phyloP scores from a whole-genome alignment of 805 yeast species.

The Cyberlindnera amylophila region DNA sequence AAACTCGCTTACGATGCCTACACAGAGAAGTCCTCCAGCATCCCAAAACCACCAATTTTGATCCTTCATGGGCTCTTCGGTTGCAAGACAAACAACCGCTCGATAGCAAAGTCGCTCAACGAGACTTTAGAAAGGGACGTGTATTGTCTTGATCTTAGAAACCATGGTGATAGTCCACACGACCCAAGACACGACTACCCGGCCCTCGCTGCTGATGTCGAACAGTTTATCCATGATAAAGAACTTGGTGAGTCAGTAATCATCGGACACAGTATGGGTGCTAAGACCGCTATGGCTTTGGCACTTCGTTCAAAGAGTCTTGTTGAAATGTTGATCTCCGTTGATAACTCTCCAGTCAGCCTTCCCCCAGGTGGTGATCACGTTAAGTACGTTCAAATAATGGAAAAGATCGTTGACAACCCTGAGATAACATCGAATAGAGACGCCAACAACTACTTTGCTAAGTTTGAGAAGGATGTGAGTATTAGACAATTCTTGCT shows the following conservation, averaged over 20 bases:
- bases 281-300: constrained; percentile 87
- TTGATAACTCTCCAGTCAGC: constrained; percentile 88
- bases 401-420: constrained; percentile 53
- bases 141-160: constrained; percentile 73
- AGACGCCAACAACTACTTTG: constrained; percentile 65
- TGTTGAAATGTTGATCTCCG: constrained; percentile 62
- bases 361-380: constrained; percentile 56
- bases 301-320: constrained; percentile 64
- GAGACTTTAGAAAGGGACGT: constrained; percentile 49
- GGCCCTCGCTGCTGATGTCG: constrained; percentile 83
- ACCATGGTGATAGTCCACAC: constrained; percentile 93
- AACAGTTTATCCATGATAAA: constrained; percentile 48
- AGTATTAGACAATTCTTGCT: constrained; percentile 73
- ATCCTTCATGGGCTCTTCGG: constrained; percentile 91
- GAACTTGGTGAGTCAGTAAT: constrained; percentile 48
- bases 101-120: constrained; percentile 64
- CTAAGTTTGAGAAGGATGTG: constrained; percentile 54
- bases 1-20: constrained; percentile 50
- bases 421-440: constrained; percentile 44
- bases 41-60: constrained; percentile 55
- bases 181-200: constrained; percentile 68
- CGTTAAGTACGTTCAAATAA: constrained; percentile 59
- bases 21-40: constrained; percentile 25
- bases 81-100: constrained; percentile 70
- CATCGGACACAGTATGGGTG: constrained; percentile 90